These are phyloP conservation scores for Pseudogymnoascus destructans DNA, from an alignment of 2,329 filamentous ascomycete genomes.

Conservation along the genomic window DNA sequence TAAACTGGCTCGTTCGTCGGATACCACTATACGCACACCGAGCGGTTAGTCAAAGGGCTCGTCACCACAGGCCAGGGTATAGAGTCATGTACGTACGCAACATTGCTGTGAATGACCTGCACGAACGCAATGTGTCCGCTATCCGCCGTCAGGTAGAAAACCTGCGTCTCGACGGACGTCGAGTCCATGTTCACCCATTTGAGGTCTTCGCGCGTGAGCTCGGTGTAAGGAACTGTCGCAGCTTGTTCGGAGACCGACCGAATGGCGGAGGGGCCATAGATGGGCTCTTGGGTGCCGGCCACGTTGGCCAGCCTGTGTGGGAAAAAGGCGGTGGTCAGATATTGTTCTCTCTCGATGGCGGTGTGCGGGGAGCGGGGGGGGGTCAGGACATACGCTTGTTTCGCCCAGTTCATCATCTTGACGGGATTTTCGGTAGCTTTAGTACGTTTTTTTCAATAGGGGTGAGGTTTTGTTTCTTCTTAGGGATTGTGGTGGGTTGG, in stretches of 20 bases:
- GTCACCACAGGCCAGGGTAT: slow-evolving; percentile 13
- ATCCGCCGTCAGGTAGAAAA: slow-evolving; percentile 79
- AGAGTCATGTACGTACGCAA: slow-evolving; percentile 52
- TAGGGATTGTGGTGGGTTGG: slow-evolving; percentile 10
- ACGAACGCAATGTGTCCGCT: slow-evolving; percentile 63
- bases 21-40: slow-evolving; percentile 54
- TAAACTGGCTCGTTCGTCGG: slow-evolving; percentile 85
- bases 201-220: slow-evolving; percentile 62
- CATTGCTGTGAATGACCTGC: slow-evolving; percentile 96
- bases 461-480: slow-evolving; percentile 10
- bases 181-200: slow-evolving; percentile 72
- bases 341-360: slow-evolving; percentile 12
- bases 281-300: slow-evolving; percentile 89
- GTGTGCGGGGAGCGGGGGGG: slow-evolving; percentile 12
- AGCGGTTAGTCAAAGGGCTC: not conserved
- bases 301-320: slow-evolving; percentile 54
- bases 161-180: slow-evolving; percentile 89
- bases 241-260: slow-evolving; percentile 73
- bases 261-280: slow-evolving; percentile 83
- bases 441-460: not conserved
- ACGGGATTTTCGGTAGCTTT: slow-evolving; percentile 7
- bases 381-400: slow-evolving; percentile 58
- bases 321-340: slow-evolving; percentile 17
- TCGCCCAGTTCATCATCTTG: slow-evolving; percentile 87
- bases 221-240: slow-evolving; percentile 64